These are phyloP conservation scores for Nicotiana noctiflora DNA, from an alignment of 257 asterid genomes.

Conservation along the genomic window DNA sequence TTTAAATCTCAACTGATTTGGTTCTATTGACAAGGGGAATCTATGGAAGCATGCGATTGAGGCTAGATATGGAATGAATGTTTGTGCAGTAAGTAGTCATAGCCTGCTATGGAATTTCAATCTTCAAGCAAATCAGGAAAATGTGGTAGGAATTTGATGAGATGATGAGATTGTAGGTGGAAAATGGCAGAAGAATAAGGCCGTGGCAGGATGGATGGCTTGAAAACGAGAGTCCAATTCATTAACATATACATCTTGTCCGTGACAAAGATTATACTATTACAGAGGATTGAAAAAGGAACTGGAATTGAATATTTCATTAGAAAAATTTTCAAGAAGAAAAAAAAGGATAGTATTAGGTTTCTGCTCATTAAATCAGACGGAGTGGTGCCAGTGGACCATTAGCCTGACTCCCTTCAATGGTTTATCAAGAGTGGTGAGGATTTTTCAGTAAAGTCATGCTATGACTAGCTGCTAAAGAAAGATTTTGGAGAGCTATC, in stretches of 20 bases:
- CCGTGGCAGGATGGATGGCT: background rate
- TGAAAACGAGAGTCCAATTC: background rate
- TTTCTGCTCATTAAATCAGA: background rate
- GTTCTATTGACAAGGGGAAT: background rate
- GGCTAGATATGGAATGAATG: background rate
- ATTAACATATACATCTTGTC: background rate
- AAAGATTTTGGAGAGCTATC: background rate
- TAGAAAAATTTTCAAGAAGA: background rate
- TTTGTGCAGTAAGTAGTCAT: background rate
- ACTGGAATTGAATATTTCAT: background rate
- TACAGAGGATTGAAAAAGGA: background rate
- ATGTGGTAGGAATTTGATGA: background rate
- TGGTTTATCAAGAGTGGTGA: background rate
- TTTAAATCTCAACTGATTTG: background rate
- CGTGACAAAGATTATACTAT: background rate
- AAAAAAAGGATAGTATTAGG: background rate
- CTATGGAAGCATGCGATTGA: background rate
- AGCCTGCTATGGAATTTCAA: background rate
- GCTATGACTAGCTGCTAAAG: background rate
- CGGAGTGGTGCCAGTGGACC: background rate
- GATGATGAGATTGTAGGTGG: background rate
- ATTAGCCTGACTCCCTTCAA: background rate
- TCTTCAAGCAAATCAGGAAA: background rate
- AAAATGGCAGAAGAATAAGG: background rate
- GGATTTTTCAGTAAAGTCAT: background rate